Conservation (phyloP, 352 stramenopile species). For the Lagenidium giganteum region DNA sequence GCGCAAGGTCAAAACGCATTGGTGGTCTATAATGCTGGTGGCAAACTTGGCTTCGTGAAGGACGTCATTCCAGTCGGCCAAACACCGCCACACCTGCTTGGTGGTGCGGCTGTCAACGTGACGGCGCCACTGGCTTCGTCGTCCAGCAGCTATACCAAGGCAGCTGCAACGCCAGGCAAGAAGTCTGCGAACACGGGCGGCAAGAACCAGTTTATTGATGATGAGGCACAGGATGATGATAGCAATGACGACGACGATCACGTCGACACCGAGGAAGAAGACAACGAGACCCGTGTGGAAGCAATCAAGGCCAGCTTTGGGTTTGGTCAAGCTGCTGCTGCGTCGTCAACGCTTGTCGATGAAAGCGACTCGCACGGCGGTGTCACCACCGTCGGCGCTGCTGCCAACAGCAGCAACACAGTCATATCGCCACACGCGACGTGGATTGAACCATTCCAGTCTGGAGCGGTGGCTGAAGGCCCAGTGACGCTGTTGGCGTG, state of each 20-base stretch:
- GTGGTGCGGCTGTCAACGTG: background rate
- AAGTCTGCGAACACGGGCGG: constrained; percentile 6
- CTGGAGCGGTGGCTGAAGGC: constrained; percentile 40
- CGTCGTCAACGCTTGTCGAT: constrained; percentile 13
- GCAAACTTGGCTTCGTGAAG: constrained; percentile 60
- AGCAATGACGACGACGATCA: constrained; percentile 26
- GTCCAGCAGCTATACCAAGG: background rate
- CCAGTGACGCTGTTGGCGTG: constrained; percentile 56
- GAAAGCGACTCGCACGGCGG: constrained; percentile 13
- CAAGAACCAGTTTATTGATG: constrained; percentile 40
- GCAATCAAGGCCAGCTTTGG: constrained; percentile 82
- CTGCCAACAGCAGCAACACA: background rate
- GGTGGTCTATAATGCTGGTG: constrained; percentile 51
- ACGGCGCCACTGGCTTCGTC: too few species aligned
- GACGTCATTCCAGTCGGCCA: constrained; percentile 50
- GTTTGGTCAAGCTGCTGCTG: constrained; percentile 40
- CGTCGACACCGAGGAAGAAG: constrained; percentile 40
- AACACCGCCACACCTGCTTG: constrained; percentile 41
- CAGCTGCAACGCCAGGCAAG: background rate
- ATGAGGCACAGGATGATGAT: constrained; percentile 30
- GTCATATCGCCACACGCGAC: constrained; percentile 22
- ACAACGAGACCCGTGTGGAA: constrained; percentile 65
- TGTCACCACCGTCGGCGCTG: constrained; percentile 1
- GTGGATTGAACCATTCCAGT: constrained; percentile 60
- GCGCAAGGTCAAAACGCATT: constrained; percentile 43